Base-by-base conservation (phyloP, 2,329 filamentous ascomycete species). In the Alternaria rosae region DNA sequence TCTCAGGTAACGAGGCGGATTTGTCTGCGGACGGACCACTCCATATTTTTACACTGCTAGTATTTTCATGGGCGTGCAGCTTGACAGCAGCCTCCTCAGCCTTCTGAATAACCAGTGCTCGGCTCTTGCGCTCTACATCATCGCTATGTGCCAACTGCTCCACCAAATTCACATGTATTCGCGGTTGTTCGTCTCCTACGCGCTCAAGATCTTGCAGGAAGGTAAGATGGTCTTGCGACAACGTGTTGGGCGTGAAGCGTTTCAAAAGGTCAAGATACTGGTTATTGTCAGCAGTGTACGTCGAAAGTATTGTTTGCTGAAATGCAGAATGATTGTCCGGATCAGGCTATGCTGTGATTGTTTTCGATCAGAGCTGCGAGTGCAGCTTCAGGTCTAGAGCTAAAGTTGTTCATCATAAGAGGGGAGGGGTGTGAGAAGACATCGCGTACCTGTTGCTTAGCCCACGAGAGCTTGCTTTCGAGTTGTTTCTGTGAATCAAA, bases 361-460 rank as follows among this genome's bases (percentile, higher is more conserved):
- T 74, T 76, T 69, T 81, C 81, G 80, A 74, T 81, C 82, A 83
- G 69, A 65, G 79, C 78, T 74, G 79, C 78, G 57, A 57, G 68
- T 69, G 75, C 78, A 79, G 77, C 82, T 85, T 77, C 80, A 84
- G 82, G 79, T 84, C 82, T 83, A 84, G 82, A 84, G 82, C 82
- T 84, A 83, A 83, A 71, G 60, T 69, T 70, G 76, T 74, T 82
- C 80, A 82, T 83, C 82, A 82, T 78, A 70, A 68, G 65, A 64
- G 54, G 64, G 42, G 53, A 57, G 43, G 41, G 21, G 44, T 62
- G 30, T 44, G 53, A 57, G 11, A 28, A 26, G 15, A 20, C 43
- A 50, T 48, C 13, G 65, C 81, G 67, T 77, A 85, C 83, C 81
- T 85, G 83, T 64, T 84, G 79, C 71, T 83, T 82, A 21, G 82